Base-by-base conservation (phyloP, 2,329 filamentous ascomycete species). In the Hypoxylon sp. region DNA sequence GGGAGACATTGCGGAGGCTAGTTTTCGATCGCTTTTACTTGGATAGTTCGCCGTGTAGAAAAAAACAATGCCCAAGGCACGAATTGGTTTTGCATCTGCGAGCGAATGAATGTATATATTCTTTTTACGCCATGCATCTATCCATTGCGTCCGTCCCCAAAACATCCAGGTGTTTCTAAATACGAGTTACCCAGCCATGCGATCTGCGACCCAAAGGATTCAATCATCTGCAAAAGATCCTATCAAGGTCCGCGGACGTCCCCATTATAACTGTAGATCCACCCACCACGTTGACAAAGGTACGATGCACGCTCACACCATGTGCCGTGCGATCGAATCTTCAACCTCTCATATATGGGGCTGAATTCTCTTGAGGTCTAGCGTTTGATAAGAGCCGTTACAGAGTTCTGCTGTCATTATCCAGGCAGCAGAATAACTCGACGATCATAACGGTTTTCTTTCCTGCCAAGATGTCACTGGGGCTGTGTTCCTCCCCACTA, bases 201-300 rank as follows among this genome's bases (percentile, higher is more conserved):
- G 53, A 64, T 59, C 53, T 28, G 50, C 58, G 23, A 11, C 19
- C 19, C 17, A 32, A 58, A 52, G 60, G 60, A 58, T 63, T 55
- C 28, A 19, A 36, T 25, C n/a, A 14, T 25, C 45, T 32, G 34
- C 23, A 34, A 38, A 56, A 62, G 13, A 25, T 30, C 51, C 45
- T 53, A n/a, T 21, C 34, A 10, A 14, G 13, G 21, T 38, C 25
- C 14, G n/a, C 34, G 13, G 34, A 25, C 19, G 10, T 10, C 25
- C 14, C 17, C 45, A 51, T 45, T 11, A n/a, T n/a, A 5, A 9
- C 14, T 51, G 46, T 9, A 50, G 36, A 59, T 64, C 55, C 11
- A 28, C 19, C 46, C 23, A 5, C 17, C 32, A 43, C 11, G 48
- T 41, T 63, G 60, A 53, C 11, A 30, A 21, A 30, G 19, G 14